Evolutionary conservation across 768 basidiomycete genomes (phyloP).

Genomic region (Suillus brevipes): DNA sequence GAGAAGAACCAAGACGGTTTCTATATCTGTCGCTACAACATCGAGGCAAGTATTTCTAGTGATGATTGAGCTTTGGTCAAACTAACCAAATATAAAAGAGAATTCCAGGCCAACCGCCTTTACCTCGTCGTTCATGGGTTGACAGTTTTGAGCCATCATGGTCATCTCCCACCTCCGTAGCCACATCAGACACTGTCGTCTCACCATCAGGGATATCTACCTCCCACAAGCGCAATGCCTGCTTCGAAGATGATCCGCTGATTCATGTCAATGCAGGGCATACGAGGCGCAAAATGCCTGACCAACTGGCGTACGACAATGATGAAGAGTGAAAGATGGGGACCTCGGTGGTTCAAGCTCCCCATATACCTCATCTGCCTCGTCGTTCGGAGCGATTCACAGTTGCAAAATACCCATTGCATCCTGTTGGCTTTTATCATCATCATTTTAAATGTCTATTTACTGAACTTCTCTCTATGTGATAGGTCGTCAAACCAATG

Average conservation of each 20-base stretch:
- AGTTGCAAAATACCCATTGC: background rate
- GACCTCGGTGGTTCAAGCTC: background rate
- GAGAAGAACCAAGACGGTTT: constrained; percentile 12
- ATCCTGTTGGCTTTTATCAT: background rate
- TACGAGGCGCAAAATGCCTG: background rate
- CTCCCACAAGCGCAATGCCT: background rate
- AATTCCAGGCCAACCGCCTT: constrained; percentile 26
- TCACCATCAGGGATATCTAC: background rate
- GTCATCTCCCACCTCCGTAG: background rate
- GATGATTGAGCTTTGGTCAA: background rate
- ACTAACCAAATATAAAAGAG: constrained; percentile 18
- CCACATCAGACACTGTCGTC: background rate
- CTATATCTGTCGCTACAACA: constrained; percentile 24
- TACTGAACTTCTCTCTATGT: background rate
- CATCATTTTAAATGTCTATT: background rate
- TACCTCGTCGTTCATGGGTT: constrained; percentile 15
- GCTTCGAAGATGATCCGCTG: background rate
- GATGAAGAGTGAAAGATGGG: background rate
- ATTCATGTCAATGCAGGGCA: background rate
- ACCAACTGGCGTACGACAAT: background rate
- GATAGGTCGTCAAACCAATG: background rate
- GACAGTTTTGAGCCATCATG: background rate
- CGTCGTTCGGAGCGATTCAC: background rate
- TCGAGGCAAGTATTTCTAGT: constrained; percentile 21
- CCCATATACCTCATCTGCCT: background rate